Conservation (phyloP, 495 filamentous ascomycete genomes). For the Penicillium psychrofluorescens region DNA sequence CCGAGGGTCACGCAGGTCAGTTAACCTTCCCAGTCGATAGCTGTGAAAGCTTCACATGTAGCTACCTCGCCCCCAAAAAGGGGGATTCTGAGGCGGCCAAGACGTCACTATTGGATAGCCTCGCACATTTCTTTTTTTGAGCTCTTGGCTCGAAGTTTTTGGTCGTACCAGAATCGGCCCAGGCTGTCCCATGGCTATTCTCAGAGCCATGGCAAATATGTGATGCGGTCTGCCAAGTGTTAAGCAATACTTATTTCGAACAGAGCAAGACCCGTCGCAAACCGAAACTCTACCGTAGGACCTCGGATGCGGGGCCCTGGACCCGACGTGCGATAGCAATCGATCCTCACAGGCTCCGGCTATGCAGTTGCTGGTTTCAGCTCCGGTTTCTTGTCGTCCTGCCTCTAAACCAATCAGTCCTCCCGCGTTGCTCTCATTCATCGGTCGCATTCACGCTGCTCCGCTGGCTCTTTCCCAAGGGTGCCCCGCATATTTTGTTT, state of each 20-base stretch:
- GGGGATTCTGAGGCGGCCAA: slow-evolving; percentile 11
- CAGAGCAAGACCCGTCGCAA: slow-evolving; percentile 12
- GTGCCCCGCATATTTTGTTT: too few relatives aligned
- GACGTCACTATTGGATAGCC: slow-evolving; percentile 18
- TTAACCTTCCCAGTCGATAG: slow-evolving; percentile 14
- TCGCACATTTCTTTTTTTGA: slow-evolving; percentile 8
- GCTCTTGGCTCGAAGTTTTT: slow-evolving; percentile 18
- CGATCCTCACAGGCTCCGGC: slow-evolving; percentile 13
- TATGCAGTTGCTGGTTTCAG: slow-evolving; percentile 6
- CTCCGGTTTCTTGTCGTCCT: not conserved
- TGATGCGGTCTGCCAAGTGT: slow-evolving; percentile 10
- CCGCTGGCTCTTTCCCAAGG: too few relatives aligned
- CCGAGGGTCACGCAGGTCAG: slow-evolving; percentile 14
- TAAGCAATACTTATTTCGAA: slow-evolving; percentile 14
- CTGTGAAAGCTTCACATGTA: slow-evolving; percentile 13
- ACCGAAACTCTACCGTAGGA: slow-evolving; percentile 23
- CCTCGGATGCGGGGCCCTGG: slow-evolving; percentile 30
- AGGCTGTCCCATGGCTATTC: slow-evolving; percentile 6
- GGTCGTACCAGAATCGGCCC: slow-evolving; percentile 10
- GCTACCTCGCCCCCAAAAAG: slow-evolving; percentile 14
- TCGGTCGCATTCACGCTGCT: too few relatives aligned
- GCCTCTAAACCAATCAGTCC: too few relatives aligned
- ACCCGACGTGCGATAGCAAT: slow-evolving; percentile 6
- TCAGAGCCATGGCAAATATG: slow-evolving; percentile 12
- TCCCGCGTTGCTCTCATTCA: too few relatives aligned